These are phyloP conservation scores for Penicillium waksmanii DNA, from an alignment of 495 filamentous ascomycete genomes.

Conservation along the genomic window DNA sequence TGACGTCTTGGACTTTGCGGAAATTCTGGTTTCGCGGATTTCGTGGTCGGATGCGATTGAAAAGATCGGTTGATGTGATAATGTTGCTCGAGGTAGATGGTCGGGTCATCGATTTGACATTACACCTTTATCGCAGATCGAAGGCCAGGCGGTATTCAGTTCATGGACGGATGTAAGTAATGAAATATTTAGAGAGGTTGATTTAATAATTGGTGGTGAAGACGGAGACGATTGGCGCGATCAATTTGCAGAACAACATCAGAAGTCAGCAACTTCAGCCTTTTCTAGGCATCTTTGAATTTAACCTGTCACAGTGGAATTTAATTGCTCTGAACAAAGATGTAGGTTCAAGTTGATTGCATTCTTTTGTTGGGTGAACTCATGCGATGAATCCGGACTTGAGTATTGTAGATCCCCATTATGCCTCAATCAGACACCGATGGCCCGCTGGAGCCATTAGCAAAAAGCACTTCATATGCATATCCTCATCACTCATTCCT, in stretches of 20 bases:
- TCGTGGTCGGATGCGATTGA: slow-evolving; percentile 15
- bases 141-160: neutral
- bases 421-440: slow-evolving; percentile 49
- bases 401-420: neutral
- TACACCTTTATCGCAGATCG: slow-evolving; percentile 6
- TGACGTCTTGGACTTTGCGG: slow-evolving; percentile 21
- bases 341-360: too few species aligned
- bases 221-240: slow-evolving; percentile 25
- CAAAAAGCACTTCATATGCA: slow-evolving; percentile 46
- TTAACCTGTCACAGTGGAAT: too few species aligned
- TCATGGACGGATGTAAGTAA: slow-evolving; percentile 22
- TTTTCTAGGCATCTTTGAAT: neutral
- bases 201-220: slow-evolving; percentile 13
- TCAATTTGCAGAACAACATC: slow-evolving; percentile 8
- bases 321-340: too few species aligned
- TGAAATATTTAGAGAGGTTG: slow-evolving; percentile 22
- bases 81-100: slow-evolving; percentile 24
- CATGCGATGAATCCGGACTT: too few species aligned
- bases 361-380: too few species aligned
- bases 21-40: slow-evolving; percentile 20
- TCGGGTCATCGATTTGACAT: slow-evolving; percentile 27
- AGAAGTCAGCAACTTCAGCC: neutral
- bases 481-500: slow-evolving; percentile 49
- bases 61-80: neutral
- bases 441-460: slow-evolving; percentile 46